These are phyloP conservation scores for Penicillium longicatenatum DNA, from an alignment of 495 filamentous ascomycete species.

Conservation along the genomic window DNA sequence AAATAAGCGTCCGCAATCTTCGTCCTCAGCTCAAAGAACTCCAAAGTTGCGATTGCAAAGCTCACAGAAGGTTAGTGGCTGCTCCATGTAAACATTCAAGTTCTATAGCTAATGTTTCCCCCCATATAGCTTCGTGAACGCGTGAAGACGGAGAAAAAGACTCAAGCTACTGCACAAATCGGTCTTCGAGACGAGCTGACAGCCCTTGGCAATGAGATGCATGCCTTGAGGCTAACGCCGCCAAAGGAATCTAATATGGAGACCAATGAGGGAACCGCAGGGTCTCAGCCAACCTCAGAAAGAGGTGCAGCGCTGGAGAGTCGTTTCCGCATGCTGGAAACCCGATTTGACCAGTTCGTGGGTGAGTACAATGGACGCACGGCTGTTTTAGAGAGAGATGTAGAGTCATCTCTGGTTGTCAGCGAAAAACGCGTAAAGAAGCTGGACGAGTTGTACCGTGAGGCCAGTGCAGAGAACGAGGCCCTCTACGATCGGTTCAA, in stretches of 20 bases:
- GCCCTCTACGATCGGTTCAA: slow-evolving; percentile 93
- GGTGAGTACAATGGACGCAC: slow-evolving; percentile 62
- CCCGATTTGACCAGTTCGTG: slow-evolving; percentile 60
- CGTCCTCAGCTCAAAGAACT: slow-evolving; percentile 42
- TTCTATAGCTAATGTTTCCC: slow-evolving; percentile 8
- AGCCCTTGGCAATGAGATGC: slow-evolving; percentile 82
- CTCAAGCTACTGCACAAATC: slow-evolving; percentile 66
- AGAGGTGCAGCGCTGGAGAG: slow-evolving; percentile 48
- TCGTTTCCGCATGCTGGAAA: slow-evolving; percentile 65
- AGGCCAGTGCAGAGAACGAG: slow-evolving; percentile 90
- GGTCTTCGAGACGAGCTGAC: slow-evolving; percentile 74
- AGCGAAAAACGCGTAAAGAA: slow-evolving; percentile 78
- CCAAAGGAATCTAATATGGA: slow-evolving; percentile 26
- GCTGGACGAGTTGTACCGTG: slow-evolving; percentile 86
- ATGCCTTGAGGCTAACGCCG: slow-evolving; percentile 52
- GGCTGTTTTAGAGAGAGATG: slow-evolving; percentile 61
- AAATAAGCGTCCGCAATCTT: slow-evolving; percentile 35
- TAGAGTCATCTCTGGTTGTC: slow-evolving; percentile 68
- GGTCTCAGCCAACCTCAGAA: slow-evolving; percentile 11
- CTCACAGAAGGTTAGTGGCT: slow-evolving; percentile 67
- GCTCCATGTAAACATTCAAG: neutral
- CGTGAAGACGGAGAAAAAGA: slow-evolving; percentile 75
- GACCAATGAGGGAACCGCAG: slow-evolving; percentile 7
- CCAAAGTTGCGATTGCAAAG: slow-evolving; percentile 84
- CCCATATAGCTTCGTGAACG: slow-evolving; percentile 74